phyloP scores from a whole-genome alignment of 2,329 filamentous ascomycete genomes.

The Apiospora malaysiana region DNA sequence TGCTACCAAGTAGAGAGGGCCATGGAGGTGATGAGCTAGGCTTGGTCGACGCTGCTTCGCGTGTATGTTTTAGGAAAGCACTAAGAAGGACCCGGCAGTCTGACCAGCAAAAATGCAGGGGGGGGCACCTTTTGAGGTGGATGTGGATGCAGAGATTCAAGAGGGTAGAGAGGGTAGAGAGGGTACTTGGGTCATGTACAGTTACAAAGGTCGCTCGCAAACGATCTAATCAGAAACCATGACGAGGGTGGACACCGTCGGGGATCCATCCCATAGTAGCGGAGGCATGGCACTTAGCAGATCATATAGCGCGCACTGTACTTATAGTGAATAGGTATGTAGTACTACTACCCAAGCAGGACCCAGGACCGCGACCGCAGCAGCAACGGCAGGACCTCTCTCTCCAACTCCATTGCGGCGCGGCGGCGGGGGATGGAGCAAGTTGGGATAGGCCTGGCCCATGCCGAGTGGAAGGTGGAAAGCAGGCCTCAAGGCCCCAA shows the following conservation, averaged over 20 bases:
- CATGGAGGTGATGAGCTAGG: conserved; percentile 13
- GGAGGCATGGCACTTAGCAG: conserved; percentile 11
- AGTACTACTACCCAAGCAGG: background rate
- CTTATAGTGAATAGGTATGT: too few species aligned
- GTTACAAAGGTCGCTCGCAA: conserved; percentile 1
- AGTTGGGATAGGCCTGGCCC: conserved; percentile 17
- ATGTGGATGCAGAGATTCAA: background rate
- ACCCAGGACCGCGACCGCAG: too few species aligned
- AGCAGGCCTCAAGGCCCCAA: background rate
- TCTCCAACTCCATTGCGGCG: conserved; percentile 14
- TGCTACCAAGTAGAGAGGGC: background rate
- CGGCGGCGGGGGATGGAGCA: conserved; percentile 1
- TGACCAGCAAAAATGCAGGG: conserved; percentile 19
- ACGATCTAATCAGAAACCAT: conserved; percentile 21
- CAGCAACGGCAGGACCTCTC: too few species aligned
- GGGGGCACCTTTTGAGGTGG: conserved; percentile 3
- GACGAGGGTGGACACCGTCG: conserved; percentile 11
- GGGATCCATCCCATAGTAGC: conserved; percentile 15
- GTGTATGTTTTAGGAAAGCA: conserved; percentile 20
- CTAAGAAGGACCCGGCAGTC: conserved; percentile 22
- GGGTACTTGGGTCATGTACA: background rate
- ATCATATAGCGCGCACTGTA: conserved; percentile 17
- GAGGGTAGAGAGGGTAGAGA: background rate
- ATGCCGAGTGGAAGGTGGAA: conserved; percentile 2
- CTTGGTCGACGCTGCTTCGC: conserved; percentile 8